phyloP scores from a whole-genome alignment of 805 yeast species.

The Candida bentonensis region DNA sequence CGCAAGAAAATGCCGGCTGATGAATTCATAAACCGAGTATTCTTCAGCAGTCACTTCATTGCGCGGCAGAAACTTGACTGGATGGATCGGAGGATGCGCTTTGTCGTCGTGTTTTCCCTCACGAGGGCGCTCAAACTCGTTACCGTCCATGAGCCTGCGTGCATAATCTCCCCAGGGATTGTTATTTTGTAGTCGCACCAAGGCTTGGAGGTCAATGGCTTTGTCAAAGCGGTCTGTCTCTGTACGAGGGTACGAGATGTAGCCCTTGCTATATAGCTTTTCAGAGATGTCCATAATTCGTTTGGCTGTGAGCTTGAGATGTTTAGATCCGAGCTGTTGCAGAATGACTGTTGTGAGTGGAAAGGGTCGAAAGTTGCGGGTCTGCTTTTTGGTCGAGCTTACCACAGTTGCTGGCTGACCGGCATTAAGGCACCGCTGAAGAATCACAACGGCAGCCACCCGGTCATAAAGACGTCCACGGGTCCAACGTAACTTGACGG shows the following conservation, averaged over 20 bases:
- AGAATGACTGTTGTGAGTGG: conserved; percentile 91
- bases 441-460: conserved; percentile 44
- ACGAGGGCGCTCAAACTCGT: conserved; percentile 52
- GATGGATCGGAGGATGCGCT: conserved; percentile 98
- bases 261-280: conserved; percentile 70
- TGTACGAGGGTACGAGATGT: conserved; percentile 90
- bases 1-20: conserved; percentile 76
- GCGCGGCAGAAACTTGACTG: conserved; percentile 30
- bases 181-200: conserved; percentile 47
- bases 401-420: conserved; percentile 36
- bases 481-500: conserved; percentile 47
- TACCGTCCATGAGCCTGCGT: conserved; percentile 24
- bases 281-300: conserved; percentile 67
- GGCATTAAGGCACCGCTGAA: conserved; percentile 46
- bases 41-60: conserved; percentile 28
- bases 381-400: conserved; percentile 42
- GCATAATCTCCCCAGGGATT: conserved; percentile 71
- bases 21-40: conserved; percentile 69
- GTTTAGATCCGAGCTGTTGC: conserved; percentile 71
- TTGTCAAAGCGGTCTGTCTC: conserved; percentile 83
- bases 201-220: conserved; percentile 50
- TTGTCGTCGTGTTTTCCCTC: conserved; percentile 77
- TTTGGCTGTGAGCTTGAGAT: conserved; percentile 68
- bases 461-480: conserved; percentile 63
- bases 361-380: conserved; percentile 66